phyloP scores from a whole-genome alignment of 2,329 filamentous ascomycete species.

The Harringtonia aguacate region DNA sequence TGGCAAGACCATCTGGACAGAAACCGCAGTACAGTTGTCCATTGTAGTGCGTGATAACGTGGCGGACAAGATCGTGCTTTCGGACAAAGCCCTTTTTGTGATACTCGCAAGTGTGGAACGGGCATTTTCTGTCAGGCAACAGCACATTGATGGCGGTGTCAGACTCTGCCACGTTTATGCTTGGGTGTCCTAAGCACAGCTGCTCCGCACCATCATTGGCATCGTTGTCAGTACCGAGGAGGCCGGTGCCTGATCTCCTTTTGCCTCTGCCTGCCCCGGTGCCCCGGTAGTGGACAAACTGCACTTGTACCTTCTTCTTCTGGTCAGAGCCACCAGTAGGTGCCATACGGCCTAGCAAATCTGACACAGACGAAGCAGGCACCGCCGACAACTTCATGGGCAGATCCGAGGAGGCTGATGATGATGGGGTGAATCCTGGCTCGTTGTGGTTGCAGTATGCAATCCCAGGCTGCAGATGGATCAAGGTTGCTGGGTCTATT shows the following conservation, averaged over 20 bases:
- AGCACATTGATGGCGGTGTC: background rate
- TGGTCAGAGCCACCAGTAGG: background rate
- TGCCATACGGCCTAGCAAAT: background rate
- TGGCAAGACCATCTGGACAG: conserved; percentile 4
- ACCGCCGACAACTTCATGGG: background rate
- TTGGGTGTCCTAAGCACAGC: background rate
- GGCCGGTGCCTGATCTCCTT: too few species aligned
- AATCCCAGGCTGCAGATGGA: background rate
- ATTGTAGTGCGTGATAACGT: conserved; percentile 8
- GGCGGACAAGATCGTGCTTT: conserved; percentile 6
- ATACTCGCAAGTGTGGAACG: conserved; percentile 1
- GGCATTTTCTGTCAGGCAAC: conserved; percentile 5
- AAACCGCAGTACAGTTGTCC: conserved; percentile 7
- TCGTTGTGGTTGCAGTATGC: background rate
- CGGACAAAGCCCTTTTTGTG: conserved; percentile 4
- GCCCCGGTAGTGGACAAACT: conserved; percentile 3
- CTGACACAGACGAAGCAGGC: background rate
- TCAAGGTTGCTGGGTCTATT: background rate
- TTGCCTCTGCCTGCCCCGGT: background rate
- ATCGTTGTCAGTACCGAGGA: background rate
- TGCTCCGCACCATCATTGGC: background rate
- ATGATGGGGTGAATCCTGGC: background rate
- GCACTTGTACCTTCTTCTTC: background rate
- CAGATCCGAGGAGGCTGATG: background rate
- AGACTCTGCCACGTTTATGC: background rate